phyloP scores from a whole-genome alignment of 306 rosid genomes.

The Vigna nakashimae region DNA sequence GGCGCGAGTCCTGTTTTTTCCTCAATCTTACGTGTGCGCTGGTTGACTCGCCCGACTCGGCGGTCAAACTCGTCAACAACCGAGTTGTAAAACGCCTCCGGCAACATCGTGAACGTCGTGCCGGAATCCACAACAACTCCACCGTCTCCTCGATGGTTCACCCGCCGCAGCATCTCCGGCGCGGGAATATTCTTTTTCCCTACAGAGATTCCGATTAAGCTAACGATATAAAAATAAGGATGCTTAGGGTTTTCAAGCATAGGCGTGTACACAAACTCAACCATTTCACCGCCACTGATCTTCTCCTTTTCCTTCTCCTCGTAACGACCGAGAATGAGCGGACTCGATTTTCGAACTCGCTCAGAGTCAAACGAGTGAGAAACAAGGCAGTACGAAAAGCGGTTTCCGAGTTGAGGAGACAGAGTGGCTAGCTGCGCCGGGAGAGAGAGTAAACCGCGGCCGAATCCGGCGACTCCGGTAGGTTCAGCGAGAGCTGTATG shows the following conservation, averaged over 20 bases:
- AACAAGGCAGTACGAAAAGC: slow-evolving; percentile 81
- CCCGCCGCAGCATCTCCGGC: slow-evolving; percentile 58
- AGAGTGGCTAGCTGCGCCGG: slow-evolving; percentile 69
- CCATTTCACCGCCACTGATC: slow-evolving; percentile 39
- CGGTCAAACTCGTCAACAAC: slow-evolving; percentile 69
- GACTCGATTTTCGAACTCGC: slow-evolving; percentile 74
- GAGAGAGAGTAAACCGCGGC: slow-evolving; percentile 76
- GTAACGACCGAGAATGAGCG: slow-evolving; percentile 76
- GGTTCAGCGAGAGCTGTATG: slow-evolving; percentile 84
- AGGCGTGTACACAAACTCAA: slow-evolving; percentile 67
- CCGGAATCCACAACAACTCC: slow-evolving; percentile 93
- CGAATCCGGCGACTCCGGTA: slow-evolving; percentile 88
- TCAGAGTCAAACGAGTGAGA: slow-evolving; percentile 74
- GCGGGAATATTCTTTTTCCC: slow-evolving; percentile 60
- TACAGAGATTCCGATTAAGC: slow-evolving; percentile 61
- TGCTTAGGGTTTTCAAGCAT: slow-evolving; percentile 83
- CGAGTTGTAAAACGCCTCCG: slow-evolving; percentile 59
- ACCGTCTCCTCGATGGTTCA: slow-evolving; percentile 62
- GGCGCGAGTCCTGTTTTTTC: slow-evolving; percentile 69
- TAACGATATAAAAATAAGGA: slow-evolving; percentile 73
- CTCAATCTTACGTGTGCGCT: slow-evolving; percentile 66
- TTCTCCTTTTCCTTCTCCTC: slow-evolving; percentile 43
- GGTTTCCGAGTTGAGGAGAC: slow-evolving; percentile 72
- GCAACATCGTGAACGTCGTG: slow-evolving; percentile 88
- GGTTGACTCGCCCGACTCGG: slow-evolving; percentile 54